A percentile compares a stretch with the other conserved stretches of the same genome.
Conservation (phyloP, 257 asterid species). For the Rhazya stricta region DNA sequence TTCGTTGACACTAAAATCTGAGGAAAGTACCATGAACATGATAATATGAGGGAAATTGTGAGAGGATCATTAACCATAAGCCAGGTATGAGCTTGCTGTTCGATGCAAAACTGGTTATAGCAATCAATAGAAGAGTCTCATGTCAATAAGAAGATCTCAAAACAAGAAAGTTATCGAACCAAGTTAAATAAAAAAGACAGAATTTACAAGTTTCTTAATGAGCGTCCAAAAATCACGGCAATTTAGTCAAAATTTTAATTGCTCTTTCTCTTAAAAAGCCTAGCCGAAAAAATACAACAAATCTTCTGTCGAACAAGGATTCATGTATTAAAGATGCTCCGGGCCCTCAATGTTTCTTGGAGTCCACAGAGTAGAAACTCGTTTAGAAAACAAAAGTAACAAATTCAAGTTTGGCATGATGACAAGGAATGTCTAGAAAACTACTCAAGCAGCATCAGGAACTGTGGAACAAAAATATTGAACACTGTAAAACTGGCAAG, state of each 20-base stretch:
- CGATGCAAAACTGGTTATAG: neutral
- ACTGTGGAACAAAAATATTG: neutral
- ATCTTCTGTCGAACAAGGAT: neutral
- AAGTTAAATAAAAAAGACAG: neutral
- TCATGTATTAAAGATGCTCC: neutral
- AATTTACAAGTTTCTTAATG: neutral
- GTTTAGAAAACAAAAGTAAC: neutral
- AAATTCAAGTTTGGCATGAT: neutral
- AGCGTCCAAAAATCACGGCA: neutral
- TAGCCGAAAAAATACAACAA: neutral
- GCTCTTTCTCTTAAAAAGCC: neutral
- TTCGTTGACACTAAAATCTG: slow-evolving; percentile 52
- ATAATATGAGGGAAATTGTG: neutral
- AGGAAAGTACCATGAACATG: slow-evolving; percentile 2
- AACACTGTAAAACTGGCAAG: neutral
- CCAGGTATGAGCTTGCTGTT: neutral
- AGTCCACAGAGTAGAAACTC: neutral
- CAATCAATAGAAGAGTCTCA: neutral
- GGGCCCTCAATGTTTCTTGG: neutral
- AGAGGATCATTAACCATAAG: neutral
- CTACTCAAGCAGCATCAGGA: neutral
- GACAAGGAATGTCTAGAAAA: neutral
- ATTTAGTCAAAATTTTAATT: no score
- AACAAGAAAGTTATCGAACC: neutral
- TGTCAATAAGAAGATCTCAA: neutral